Evolutionary conservation across 495 filamentous ascomycete species (phyloP).

Genomic region (Xylaria grammica): DNA sequence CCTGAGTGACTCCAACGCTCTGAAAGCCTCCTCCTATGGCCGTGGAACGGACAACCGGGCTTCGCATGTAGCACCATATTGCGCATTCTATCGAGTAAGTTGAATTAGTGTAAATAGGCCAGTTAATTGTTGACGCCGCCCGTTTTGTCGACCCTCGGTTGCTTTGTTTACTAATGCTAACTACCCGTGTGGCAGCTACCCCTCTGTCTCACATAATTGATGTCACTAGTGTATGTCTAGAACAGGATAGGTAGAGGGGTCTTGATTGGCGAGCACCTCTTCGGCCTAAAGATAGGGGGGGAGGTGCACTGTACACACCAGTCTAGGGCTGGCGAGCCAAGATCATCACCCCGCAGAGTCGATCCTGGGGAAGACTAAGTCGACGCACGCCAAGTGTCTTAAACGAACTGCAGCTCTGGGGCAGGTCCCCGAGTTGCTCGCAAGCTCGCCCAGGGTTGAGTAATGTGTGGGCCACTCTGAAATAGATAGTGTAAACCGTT

Average conservation of each 20-base stretch:
- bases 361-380: slow-evolving; percentile 5
- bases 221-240: slow-evolving; percentile 7
- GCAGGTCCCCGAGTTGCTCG: background rate
- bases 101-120: too few species aligned
- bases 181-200: background rate
- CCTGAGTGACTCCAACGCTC: too few species aligned
- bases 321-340: background rate
- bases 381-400: background rate
- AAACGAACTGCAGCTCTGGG: background rate
- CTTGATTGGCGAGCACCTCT: too few species aligned
- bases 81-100: too few species aligned
- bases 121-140: too few species aligned
- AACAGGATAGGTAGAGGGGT: background rate
- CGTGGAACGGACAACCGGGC: too few species aligned
- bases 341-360: background rate
- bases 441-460: slow-evolving; percentile 9
- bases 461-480: background rate
- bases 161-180: background rate
- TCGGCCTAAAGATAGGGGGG: too few species aligned
- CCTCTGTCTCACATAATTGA: background rate
- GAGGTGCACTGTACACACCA: background rate
- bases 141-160: too few species aligned
- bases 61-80: too few species aligned
- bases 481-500: background rate
- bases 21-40: too few species aligned